Evolutionary conservation across 148 eudicot genomes (phyloP).

Genomic region (Silene latifolia): DNA sequence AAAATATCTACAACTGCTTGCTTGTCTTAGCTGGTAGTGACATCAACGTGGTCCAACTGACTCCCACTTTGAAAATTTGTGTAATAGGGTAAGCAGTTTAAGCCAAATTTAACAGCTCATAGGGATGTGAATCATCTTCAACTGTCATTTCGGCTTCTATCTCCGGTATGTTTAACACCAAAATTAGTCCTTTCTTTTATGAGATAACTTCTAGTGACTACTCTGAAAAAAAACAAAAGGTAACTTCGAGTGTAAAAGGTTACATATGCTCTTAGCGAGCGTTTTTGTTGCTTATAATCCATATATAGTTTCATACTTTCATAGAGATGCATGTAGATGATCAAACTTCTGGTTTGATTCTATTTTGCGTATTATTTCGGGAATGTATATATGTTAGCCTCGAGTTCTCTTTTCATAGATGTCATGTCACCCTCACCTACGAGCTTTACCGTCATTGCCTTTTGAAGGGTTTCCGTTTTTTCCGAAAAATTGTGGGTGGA

Average conservation of each 20-base stretch:
- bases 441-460: too few relatives aligned
- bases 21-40: too few relatives aligned
- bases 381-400: too few relatives aligned
- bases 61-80: constrained; percentile 13
- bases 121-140: constrained; percentile 26
- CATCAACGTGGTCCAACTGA: too few relatives aligned
- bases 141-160: constrained; percentile 19
- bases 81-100: constrained; percentile 43
- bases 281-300: neutral
- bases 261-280: neutral
- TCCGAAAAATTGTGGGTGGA: too few relatives aligned
- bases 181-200: neutral
- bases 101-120: constrained; percentile 27
- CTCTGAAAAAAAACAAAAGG: too few relatives aligned
- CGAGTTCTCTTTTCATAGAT: too few relatives aligned
- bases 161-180: constrained; percentile 36
- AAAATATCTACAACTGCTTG: too few relatives aligned
- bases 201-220: neutral
- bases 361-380: neutral
- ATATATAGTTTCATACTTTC: neutral
- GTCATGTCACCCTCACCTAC: too few relatives aligned
- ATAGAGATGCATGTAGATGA: neutral
- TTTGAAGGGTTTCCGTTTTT: too few relatives aligned
- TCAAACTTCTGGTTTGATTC: neutral
- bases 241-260: neutral